Evolutionary conservation across 2,329 filamentous ascomycete genomes (phyloP).

Genomic region (Chaetomiaceae sp.): DNA sequence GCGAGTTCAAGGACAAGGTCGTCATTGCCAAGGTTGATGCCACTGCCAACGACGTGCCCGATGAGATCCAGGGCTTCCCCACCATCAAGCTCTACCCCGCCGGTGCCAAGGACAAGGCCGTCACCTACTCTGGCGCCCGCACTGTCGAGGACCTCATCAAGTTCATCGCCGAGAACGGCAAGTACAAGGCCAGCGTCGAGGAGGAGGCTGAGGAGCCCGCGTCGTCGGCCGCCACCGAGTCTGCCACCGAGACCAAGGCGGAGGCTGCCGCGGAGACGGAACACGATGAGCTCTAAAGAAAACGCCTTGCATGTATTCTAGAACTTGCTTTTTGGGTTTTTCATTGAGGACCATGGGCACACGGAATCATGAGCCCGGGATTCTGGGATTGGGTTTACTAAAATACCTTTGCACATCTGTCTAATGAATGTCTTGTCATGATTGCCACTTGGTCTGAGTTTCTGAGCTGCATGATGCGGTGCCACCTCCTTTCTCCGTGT

Average conservation of each 20-base stretch:
- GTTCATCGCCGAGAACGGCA: conserved; percentile 94
- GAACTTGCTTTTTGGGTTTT: conserved; percentile 22
- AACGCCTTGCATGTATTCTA: conserved; percentile 21
- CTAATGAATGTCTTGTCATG: conserved; percentile 18
- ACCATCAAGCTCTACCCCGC: conserved; percentile 98
- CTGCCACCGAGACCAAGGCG: conserved; percentile 36
- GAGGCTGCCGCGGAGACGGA: conserved; percentile 44
- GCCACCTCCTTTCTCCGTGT: not conserved
- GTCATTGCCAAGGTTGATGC: conserved; percentile 97
- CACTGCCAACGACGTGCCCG: conserved; percentile 91
- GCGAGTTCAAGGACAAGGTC: conserved; percentile 77
- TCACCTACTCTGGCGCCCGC: conserved; percentile 84
- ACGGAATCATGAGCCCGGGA: conserved; percentile 12
- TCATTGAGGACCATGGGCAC: conserved; percentile 22
- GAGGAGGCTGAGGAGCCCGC: conserved; percentile 53
- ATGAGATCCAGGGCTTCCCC: conserved; percentile 95
- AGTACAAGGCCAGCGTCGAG: conserved; percentile 70
- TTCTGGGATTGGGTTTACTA: conserved; percentile 24
- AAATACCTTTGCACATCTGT: conserved; percentile 27
- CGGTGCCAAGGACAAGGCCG: conserved; percentile 75
- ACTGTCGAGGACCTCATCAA: conserved; percentile 86
- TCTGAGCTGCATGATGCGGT: not conserved
- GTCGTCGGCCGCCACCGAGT: conserved; percentile 25
- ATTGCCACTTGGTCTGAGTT: not conserved
- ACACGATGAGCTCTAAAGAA: conserved; percentile 73